phyloP scores from a whole-genome alignment of 441 rosid species.

The Metrosideros polymorpha region DNA sequence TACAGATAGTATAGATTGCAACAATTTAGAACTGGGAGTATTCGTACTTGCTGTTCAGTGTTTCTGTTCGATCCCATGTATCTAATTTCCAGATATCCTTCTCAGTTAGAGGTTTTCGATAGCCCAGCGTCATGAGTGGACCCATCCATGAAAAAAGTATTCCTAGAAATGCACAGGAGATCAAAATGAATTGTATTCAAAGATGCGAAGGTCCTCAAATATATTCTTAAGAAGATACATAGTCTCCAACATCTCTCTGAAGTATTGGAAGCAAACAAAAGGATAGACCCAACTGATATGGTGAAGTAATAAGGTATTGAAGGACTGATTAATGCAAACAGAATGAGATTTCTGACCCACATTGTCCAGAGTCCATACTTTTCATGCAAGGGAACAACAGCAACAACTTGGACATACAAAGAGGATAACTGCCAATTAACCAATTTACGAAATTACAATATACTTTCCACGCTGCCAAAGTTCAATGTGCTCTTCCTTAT shows the following conservation, averaged over 20 bases:
- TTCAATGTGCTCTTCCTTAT: not conserved
- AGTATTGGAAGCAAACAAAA: not conserved
- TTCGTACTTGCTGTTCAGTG: constrained; percentile 3
- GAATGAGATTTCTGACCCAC: not conserved
- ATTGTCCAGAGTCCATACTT: not conserved
- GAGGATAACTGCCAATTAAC: not conserved
- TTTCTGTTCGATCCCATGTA: constrained; percentile 7
- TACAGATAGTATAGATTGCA: not conserved
- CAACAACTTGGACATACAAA: not conserved
- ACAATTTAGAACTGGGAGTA: not conserved
- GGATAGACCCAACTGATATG: not conserved
- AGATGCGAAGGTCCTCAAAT: not conserved
- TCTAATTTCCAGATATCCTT: constrained; percentile 12
- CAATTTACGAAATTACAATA: not conserved
- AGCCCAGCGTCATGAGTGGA: constrained; percentile 9
- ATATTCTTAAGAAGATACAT: not conserved
- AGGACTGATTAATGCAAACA: not conserved
- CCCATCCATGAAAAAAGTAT: constrained; percentile 8
- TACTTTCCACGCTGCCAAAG: not conserved
- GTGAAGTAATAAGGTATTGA: not conserved
- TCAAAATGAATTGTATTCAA: not conserved
- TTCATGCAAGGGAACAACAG: not conserved
- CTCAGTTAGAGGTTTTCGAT: constrained; percentile 10
- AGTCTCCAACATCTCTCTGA: not conserved
- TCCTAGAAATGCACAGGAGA: not conserved